Evolutionary conservation across 1,139 yeast species (phyloP).

Genomic region (Kodamaea anthophila): DNA sequence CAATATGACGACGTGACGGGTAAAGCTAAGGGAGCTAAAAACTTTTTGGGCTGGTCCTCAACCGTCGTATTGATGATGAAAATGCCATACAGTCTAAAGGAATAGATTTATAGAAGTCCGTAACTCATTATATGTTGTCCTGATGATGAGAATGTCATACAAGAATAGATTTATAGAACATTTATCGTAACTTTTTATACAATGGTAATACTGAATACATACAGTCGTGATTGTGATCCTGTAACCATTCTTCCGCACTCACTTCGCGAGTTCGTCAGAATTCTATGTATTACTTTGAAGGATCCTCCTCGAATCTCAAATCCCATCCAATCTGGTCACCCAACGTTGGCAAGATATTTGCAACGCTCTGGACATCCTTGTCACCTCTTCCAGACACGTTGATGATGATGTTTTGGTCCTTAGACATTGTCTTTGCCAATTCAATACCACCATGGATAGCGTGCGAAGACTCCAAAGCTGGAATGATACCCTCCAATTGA

Average conservation of each 20-base stretch:
- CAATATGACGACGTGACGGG: conserved; percentile 82
- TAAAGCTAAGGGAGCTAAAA: conserved; percentile 72
- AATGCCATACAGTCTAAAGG: conserved; percentile 59
- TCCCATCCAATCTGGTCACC: conserved; percentile 97
- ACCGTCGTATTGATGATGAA: conserved; percentile 75
- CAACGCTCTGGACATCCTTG: conserved; percentile 96
- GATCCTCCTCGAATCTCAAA: conserved; percentile 70
- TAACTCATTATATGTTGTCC: too few relatives aligned
- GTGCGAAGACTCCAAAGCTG: conserved; percentile 96
- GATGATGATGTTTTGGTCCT: conserved; percentile 77
- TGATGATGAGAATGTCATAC: too few relatives aligned
- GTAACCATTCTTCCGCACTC: too few relatives aligned
- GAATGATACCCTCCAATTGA: conserved; percentile 95
- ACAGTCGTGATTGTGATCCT: too few relatives aligned
- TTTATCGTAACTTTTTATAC: not conserved
- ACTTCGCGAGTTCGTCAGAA: too few relatives aligned
- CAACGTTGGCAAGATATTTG: conserved; percentile 80
- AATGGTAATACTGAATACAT: too few relatives aligned
- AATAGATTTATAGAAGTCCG: too few relatives aligned
- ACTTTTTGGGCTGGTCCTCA: conserved; percentile 93
- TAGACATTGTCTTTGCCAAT: conserved; percentile 76
- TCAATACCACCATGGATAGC: conserved; percentile 89
- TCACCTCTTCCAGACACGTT: conserved; percentile 98
- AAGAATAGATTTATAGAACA: not conserved
- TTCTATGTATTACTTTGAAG: conserved; percentile 24